Percentiles rank a stretch among this genome's conserved stretches.
Evolutionary conservation across 2,329 filamentous ascomycete genomes (phyloP).

Genomic region (Aspergillus melleus): DNA sequence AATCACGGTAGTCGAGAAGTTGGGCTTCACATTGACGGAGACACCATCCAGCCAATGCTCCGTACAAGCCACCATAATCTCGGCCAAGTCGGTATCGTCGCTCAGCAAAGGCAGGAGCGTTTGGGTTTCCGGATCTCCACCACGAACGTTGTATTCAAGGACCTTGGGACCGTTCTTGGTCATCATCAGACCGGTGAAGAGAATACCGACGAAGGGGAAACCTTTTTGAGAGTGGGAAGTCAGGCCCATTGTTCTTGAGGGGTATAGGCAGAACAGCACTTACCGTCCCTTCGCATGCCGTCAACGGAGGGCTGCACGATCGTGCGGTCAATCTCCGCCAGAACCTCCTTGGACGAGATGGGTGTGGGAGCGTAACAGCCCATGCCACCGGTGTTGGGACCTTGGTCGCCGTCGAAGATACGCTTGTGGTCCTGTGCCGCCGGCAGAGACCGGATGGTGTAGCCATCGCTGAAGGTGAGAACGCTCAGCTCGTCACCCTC

Average conservation of each 20-base stretch:
- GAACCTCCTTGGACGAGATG: slow-evolving; percentile 71
- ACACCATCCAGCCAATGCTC: slow-evolving; percentile 71
- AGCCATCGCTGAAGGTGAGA: slow-evolving; percentile 87
- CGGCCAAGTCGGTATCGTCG: slow-evolving; percentile 76
- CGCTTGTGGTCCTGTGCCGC: slow-evolving; percentile 97
- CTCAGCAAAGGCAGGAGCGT: slow-evolving; percentile 78
- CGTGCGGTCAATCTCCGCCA: slow-evolving; percentile 73
- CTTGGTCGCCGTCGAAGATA: slow-evolving; percentile 83
- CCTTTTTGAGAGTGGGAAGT: slow-evolving; percentile 16
- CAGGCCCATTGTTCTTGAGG: neutral
- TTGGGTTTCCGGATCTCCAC: slow-evolving; percentile 90
- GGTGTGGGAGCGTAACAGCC: slow-evolving; percentile 93
- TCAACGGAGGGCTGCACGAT: slow-evolving; percentile 88
- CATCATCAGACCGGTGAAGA: slow-evolving; percentile 78
- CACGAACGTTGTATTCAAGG: slow-evolving; percentile 90
- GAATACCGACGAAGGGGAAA: slow-evolving; percentile 46
- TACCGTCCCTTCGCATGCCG: slow-evolving; percentile 78
- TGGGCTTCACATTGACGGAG: slow-evolving; percentile 64
- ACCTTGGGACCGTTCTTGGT: slow-evolving; percentile 77
- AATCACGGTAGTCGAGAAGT: slow-evolving; percentile 88
- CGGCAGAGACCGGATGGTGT: slow-evolving; percentile 77
- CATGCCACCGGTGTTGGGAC: slow-evolving; percentile 96
- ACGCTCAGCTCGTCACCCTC: slow-evolving; percentile 91
- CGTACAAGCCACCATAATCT: slow-evolving; percentile 84
- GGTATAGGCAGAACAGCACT: slow-evolving; percentile 47